These are phyloP conservation scores for Mycena indigotica DNA, from an alignment of 768 basidiomycete species.

Conservation along the genomic window DNA sequence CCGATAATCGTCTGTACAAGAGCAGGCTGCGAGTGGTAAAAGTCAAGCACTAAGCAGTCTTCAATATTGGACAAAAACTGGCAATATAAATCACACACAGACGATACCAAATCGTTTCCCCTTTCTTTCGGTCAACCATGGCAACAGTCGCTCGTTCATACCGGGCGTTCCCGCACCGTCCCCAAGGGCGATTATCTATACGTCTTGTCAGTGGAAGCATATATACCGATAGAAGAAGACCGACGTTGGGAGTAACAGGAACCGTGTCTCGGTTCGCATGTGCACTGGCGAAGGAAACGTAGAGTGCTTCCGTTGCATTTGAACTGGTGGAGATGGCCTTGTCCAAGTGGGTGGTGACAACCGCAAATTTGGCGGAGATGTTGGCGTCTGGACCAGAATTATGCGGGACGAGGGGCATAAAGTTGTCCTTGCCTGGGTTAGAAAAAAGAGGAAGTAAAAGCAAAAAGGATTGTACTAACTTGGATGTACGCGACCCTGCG, in stretches of 20 bases:
- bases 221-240: not conserved
- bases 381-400: conserved; percentile 16
- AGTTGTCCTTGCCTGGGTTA: conserved; percentile 10
- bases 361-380: conserved; percentile 16
- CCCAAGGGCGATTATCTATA: conserved; percentile 20
- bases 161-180: conserved; percentile 4
- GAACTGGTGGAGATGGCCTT: conserved; percentile 6
- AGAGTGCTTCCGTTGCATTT: conserved; percentile 2
- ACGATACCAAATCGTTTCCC: conserved; percentile 16
- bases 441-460: not conserved
- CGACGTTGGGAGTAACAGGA: conserved; percentile 15
- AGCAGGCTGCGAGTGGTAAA: conserved; percentile 17
- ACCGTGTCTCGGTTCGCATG: conserved; percentile 8
- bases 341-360: conserved; percentile 5
- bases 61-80: not conserved
- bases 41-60: conserved; percentile 18
- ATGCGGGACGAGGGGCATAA: conserved; percentile 13
- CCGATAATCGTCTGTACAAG: conserved; percentile 20
- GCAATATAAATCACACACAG: not conserved
- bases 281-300: conserved; percentile 17
- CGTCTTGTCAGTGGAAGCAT: not conserved
- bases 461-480: not conserved
- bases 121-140: conserved; percentile 10
- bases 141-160: conserved; percentile 17
- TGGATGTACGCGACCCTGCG: conserved; percentile 18